Evolutionary conservation across 176 grass and related monocot genomes (phyloP).

Genomic region (Lolium perenne): DNA sequence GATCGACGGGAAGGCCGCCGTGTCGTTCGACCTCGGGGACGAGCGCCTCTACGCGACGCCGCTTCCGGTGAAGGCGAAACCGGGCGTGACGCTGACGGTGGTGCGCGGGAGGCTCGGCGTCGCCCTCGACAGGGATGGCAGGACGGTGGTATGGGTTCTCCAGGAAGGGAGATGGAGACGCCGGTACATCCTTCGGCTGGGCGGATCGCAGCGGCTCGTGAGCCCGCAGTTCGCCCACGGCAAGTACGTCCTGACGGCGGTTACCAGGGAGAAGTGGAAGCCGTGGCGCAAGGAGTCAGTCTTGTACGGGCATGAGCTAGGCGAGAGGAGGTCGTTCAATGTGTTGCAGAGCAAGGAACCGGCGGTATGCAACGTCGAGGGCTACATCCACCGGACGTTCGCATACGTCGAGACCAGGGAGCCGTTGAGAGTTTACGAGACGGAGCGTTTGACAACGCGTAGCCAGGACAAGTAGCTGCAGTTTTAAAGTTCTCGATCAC

Average conservation of each 20-base stretch:
- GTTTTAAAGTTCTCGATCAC: no score
- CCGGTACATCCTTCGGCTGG: neutral
- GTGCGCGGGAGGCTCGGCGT: neutral
- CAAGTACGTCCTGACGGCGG: neutral
- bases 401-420: neutral
- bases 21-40: conserved; percentile 28
- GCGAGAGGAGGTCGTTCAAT: neutral
- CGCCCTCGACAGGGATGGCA: neutral
- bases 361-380: neutral
- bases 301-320: neutral
- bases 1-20: neutral
- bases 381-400: neutral
- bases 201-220: neutral
- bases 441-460: no score
- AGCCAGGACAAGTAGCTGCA: no score
- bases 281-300: neutral
- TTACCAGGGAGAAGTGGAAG: no score
- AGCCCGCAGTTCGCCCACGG: neutral
- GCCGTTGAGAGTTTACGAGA: no score
- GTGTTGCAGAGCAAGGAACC: neutral
- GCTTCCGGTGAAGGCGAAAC: neutral
- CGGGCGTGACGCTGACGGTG: neutral
- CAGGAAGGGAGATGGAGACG: neutral
- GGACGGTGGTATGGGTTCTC: neutral
- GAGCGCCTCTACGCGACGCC: neutral